Conservation (phyloP, 2,329 filamentous ascomycete species). For the Malbranchea cinnamomea region DNA sequence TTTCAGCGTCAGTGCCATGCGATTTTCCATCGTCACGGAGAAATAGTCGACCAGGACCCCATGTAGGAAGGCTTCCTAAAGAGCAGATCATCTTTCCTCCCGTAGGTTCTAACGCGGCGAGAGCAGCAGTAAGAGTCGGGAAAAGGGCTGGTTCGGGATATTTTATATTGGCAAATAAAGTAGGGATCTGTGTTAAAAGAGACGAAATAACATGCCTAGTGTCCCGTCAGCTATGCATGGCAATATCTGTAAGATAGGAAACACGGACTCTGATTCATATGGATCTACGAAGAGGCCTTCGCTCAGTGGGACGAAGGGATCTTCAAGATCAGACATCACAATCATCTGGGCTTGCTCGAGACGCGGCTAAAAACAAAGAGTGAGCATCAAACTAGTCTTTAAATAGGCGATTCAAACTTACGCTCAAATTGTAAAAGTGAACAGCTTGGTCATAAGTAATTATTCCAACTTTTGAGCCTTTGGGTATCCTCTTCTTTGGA, state of each 20-base stretch:
- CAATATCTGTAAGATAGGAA: neutral
- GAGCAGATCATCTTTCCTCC: constrained; percentile 89
- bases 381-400: constrained; percentile 13
- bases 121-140: constrained; percentile 66
- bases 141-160: constrained; percentile 82
- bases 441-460: constrained; percentile 94
- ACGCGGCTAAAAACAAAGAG: constrained; percentile 37
- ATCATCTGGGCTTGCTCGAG: constrained; percentile 91
- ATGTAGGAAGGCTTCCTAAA: constrained; percentile 74
- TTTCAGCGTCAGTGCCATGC: constrained; percentile 74
- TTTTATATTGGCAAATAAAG: constrained; percentile 75
- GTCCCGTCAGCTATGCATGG: constrained; percentile 2
- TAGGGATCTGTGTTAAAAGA: constrained; percentile 70
- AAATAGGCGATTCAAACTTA: constrained; percentile 32
- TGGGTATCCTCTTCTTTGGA: constrained; percentile 43
- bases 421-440: constrained; percentile 91
- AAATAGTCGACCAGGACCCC: constrained; percentile 73
- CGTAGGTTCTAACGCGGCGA: constrained; percentile 70
- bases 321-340: constrained; percentile 94
- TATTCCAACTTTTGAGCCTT: constrained; percentile 79
- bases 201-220: constrained; percentile 59
- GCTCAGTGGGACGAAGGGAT: constrained; percentile 84
- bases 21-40: constrained; percentile 80
- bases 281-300: constrained; percentile 92
- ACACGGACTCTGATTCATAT: constrained; percentile 58